Base-by-base conservation (phyloP, 345 rosid genomes). In the Brassica cretica region DNA sequence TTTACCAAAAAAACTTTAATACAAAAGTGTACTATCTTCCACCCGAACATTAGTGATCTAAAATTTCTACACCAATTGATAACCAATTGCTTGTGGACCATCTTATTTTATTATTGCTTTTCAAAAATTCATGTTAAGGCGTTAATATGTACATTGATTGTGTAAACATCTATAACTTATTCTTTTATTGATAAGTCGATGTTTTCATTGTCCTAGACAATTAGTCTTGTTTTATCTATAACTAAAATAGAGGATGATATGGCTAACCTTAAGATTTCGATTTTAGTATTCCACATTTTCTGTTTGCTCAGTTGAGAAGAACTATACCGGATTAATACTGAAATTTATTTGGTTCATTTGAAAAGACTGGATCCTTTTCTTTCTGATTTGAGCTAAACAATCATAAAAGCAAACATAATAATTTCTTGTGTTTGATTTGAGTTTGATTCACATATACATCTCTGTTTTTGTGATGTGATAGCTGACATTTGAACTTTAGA, bases 51-150 rank as follows among this genome's bases (percentile, higher is more conserved):
- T 10, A 53, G 4, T 65, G 25, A 65, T 74, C 71, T 24, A 41
- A 27, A 59, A 41, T 10, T 25, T 5, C 12, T 59, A 29, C 51
- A 75, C 51, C 68, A 32, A 60, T 60, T 19, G 51, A 1, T 76
- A 56, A 68, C 74, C 69, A 61, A 56, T 69, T 76, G 80, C 70
- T 21, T 49, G 56, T 69, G 74, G 56, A 70, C 41, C 56, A 76
- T 69, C 41, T 21, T 69, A 9, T 10, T 21, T 33, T 62, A 62
- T 61, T 30, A 24, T 5, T 55, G 29, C 32, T 66, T 9, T 15
- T 56, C 8, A 37, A 32, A 24, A 6, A 55, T 37, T 56, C 15
- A 44, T 55, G 44, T 58, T 21, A 56, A 75, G 59, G 1, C 32
- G 37, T 24, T 58, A 24, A 9, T 25, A 56, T 16, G 14, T 66